Base-by-base conservation (phyloP, 2,329 filamentous ascomycete genomes). In the Aspergillus unguis region DNA sequence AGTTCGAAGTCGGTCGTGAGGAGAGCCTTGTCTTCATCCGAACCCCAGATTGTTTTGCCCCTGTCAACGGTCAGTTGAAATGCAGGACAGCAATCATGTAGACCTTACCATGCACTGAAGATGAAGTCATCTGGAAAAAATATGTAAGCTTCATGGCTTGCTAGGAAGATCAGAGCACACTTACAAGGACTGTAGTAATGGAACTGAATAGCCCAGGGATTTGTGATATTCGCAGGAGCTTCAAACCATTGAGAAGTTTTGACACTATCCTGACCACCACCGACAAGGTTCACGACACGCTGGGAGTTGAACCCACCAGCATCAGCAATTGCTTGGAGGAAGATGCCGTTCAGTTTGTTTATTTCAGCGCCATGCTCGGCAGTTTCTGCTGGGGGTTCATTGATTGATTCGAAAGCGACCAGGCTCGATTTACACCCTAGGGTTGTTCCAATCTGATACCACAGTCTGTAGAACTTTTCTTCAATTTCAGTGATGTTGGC, bases 21-120 rank as follows among this genome's bases (percentile, higher is more conserved):
- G 2, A 72, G 44, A 2, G 74, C 68, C 60, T 81, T 80, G 61
- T 85, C 81, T 1, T 71, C 71, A 23, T 77, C 77, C 2, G 77
- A 80, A 26, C 82, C 81, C 81, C 80, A 83, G 45, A 78, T 80
- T 0, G 82, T 84, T 62, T 81, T 82, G 26, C 82, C 82, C 81
- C 80, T 85, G 9, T 17, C 56, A 55, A 56, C 71, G 76, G 56
- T 74, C 69, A 59, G 68, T 35, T 38, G 3, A 25, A 25, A 37
- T 27, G 25, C 26, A 9, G 32, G 26, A 37, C 4, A 17, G 36
- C 2, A 6, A 31, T 8, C 6, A 0, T 7, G 23, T 36, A 3
- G 10, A 3, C 28, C 37, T 51, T 52, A 65, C 63, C 64, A 66
- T 54, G 64, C 64, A 31, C 62, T 62, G 55, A 66, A 66, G 27